These are phyloP conservation scores for Kurtzmaniella quercitrusa DNA, from an alignment of 1,139 yeast species.

Conservation along the genomic window DNA sequence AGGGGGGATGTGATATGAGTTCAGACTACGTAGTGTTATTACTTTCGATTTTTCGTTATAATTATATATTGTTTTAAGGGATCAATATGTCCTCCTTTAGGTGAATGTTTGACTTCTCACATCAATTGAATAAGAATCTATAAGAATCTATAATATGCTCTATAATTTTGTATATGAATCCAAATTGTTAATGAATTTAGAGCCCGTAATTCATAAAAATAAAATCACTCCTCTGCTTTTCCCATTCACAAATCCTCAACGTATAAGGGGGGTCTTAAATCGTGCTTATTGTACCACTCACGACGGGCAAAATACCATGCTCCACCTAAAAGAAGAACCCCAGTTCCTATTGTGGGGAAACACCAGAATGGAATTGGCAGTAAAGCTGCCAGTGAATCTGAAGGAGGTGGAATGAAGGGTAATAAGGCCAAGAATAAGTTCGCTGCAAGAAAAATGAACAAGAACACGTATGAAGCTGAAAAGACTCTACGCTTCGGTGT, in stretches of 20 bases:
- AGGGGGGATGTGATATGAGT: too few relatives aligned
- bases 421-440: conserved; percentile 52
- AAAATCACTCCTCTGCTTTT: too few relatives aligned
- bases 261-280: conserved; percentile 3
- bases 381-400: conserved; percentile 15
- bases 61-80: too few relatives aligned
- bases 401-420: conserved; percentile 56
- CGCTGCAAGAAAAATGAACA: conserved; percentile 39
- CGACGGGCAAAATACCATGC: conserved; percentile 24
- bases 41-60: too few relatives aligned
- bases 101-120: too few relatives aligned
- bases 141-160: not conserved
- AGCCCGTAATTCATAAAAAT: too few relatives aligned
- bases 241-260: not conserved
- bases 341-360: conserved; percentile 52
- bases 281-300: conserved; percentile 9
- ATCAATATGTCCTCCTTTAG: too few relatives aligned
- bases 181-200: too few relatives aligned
- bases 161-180: too few relatives aligned
- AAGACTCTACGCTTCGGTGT: conserved; percentile 10
- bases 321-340: conserved; percentile 44
- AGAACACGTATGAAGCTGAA: conserved; percentile 29
- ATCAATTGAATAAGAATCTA: not conserved
- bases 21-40: too few relatives aligned
- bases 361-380: conserved; percentile 49